Base-by-base conservation (phyloP, 148 eudicot species). In the Spergularia marina region DNA sequence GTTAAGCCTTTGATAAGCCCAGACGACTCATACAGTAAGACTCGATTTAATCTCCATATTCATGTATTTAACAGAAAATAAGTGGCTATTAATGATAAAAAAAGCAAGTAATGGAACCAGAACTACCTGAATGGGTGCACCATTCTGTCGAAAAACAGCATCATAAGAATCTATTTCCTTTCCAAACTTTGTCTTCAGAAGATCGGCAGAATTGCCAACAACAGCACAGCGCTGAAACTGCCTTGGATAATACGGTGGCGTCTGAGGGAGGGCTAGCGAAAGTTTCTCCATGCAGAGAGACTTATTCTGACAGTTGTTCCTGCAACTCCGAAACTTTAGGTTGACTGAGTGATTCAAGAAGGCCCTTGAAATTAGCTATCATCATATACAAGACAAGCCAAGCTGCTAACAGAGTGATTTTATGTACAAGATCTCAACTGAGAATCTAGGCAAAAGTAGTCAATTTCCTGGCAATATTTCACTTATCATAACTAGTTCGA, bases 181-280 rank as follows among this genome's bases (percentile, higher is more conserved):
- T 49, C 99, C 99, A 82, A 95, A 95, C 82, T 80, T 90, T 70
- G 97, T 95, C 77, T 92, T 88, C 72, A 95, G 75, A 75, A 95
- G 94, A 84, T 95, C 97, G 21, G 96, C 98, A 39, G 99, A 95
- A 87, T 95, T 95, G 53, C 99, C 99, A 77, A 95, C 85, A 67
- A 92, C 99, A 75, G 97, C 97, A 81, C 99, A 95, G 57, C 86
- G 84, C 30, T 84, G 85, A 79, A 85, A 90, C 77, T 95, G 96
- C 79, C 82, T 91, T 21, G 99, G 97, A 64, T 87, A 79, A 84
- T 88, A 90, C 23, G 99, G 97, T 51, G 99, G 91, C 74, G 86
- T 82, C 68, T 88, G 84, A 55, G 97, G 99, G 70, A 95, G 96
- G 47, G 90, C 94, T 60, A 89, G 82, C 69, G 98, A 95, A 55